Percentiles rank a stretch among this genome's conserved stretches.
Evolutionary conservation across 495 filamentous ascomycete genomes (phyloP).

Genomic region (Penicillium pulvis): DNA sequence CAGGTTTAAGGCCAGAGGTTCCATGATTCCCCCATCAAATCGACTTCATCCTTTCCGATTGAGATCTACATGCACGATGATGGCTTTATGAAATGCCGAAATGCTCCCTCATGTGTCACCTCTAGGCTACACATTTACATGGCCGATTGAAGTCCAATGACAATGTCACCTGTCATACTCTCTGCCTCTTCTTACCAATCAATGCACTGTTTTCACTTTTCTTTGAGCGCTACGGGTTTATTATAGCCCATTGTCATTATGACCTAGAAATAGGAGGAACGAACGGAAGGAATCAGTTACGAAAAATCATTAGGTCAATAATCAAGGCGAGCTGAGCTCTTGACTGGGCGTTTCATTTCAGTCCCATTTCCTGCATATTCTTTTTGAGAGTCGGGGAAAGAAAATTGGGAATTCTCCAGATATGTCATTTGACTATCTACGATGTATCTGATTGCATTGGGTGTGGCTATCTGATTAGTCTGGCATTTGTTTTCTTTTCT

Average conservation of each 20-base stretch:
- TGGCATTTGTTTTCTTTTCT: neutral
- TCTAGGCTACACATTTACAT: neutral
- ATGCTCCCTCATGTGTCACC: neutral
- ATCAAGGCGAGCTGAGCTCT: constrained; percentile 18
- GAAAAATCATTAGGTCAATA: constrained; percentile 17
- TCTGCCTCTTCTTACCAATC: neutral
- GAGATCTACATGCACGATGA: constrained; percentile 2
- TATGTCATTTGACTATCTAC: constrained; percentile 1
- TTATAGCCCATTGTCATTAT: constrained; percentile 13
- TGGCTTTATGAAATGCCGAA: constrained; percentile 6
- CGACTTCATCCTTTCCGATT: neutral
- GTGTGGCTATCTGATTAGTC: constrained; percentile 4
- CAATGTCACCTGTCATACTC: neutral
- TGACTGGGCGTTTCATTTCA: constrained; percentile 20
- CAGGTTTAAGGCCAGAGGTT: constrained; percentile 33
- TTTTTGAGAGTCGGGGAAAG: neutral
- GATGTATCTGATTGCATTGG: neutral
- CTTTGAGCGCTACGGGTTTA: neutral
- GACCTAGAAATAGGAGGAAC: constrained; percentile 24
- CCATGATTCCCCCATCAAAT: neutral
- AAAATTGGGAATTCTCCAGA: neutral
- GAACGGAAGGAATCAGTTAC: constrained; percentile 1
- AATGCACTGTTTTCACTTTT: constrained; percentile 7
- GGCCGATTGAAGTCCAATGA: neutral
- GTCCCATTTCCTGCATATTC: constrained; percentile 7